Evolutionary conservation across 1,284 basidiomycete species (phyloP).

Genomic region (Sporisorium exsertum): DNA sequence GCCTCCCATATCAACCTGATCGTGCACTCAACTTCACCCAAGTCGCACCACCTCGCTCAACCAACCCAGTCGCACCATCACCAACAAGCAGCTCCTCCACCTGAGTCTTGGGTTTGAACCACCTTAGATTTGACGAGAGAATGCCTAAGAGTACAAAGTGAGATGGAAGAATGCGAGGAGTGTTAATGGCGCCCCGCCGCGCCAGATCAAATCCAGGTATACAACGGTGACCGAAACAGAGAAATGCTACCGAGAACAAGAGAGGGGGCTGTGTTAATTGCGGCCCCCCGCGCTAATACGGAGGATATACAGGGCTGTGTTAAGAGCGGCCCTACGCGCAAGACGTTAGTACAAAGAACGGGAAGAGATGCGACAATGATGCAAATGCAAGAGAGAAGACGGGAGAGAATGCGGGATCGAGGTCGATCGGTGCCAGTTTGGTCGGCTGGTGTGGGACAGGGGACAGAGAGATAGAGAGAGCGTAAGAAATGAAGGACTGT

Average conservation of each 20-base stretch:
- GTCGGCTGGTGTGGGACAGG: slow-evolving; percentile 9
- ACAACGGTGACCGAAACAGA: slow-evolving; percentile 24
- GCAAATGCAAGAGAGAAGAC: slow-evolving; percentile 31
- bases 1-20: no score
- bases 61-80: not conserved
- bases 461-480: slow-evolving; percentile 11
- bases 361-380: slow-evolving; percentile 33
- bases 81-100: no score
- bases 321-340: slow-evolving; percentile 53
- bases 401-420: slow-evolving; percentile 6
- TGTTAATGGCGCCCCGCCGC: slow-evolving; percentile 59
- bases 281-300: slow-evolving; percentile 40
- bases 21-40: not conserved
- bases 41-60: not conserved
- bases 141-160: slow-evolving; percentile 1
- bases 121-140: slow-evolving; percentile 44
- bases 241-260: slow-evolving; percentile 9
- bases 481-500: slow-evolving; percentile 1
- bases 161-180: slow-evolving; percentile 36
- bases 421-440: slow-evolving; percentile 7
- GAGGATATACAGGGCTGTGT: slow-evolving; percentile 43
- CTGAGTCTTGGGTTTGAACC: slow-evolving; percentile 1
- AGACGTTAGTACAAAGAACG: slow-evolving; percentile 19
- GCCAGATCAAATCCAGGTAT: slow-evolving; percentile 53
- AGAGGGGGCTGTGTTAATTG: slow-evolving; percentile 50